Percentiles rank a stretch among this genome's conserved stretches.
Conservation (phyloP, 495 filamentous ascomycete species). For the Xylaria acuta region DNA sequence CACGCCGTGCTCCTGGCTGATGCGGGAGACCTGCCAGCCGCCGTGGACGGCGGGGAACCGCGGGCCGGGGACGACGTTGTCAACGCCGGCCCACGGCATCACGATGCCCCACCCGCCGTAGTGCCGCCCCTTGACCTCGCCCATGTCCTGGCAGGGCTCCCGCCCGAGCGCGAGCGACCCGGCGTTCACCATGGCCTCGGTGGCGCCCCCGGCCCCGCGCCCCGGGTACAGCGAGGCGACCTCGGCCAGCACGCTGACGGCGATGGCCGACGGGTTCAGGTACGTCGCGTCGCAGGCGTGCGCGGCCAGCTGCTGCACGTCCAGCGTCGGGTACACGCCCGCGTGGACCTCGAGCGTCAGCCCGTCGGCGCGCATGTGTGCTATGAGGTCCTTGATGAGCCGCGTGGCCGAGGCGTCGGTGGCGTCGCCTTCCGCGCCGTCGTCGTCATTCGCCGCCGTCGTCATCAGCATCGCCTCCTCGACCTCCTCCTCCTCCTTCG, state of each 20-base stretch:
- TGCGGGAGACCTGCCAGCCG: constrained; percentile 66
- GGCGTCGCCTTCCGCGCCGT: neutral
- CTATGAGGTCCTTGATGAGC: constrained; percentile 38
- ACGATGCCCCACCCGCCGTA: constrained; percentile 80
- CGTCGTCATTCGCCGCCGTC: neutral
- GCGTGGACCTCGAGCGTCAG: constrained; percentile 72
- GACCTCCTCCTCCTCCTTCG: neutral
- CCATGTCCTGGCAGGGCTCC: constrained; percentile 66
- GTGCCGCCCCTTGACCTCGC: constrained; percentile 39
- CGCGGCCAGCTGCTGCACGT: constrained; percentile 83
- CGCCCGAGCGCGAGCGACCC: constrained; percentile 76
- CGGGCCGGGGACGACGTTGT: constrained; percentile 36
- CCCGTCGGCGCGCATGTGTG: constrained; percentile 34
- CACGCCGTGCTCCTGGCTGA: constrained; percentile 73
- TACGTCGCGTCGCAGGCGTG: constrained; percentile 55
- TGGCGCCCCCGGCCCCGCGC: constrained; percentile 53
- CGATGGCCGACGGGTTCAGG: constrained; percentile 63
- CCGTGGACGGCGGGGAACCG: constrained; percentile 51
- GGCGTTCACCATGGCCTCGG: constrained; percentile 74
- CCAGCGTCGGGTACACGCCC: constrained; percentile 74
- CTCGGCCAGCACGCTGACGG: constrained; percentile 73
- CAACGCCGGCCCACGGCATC: constrained; percentile 58
- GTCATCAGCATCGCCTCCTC: neutral
- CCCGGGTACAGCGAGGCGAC: constrained; percentile 72
- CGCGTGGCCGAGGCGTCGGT: constrained; percentile 28